A percentile compares a stretch with the other conserved stretches of the same genome.
Evolutionary conservation across 176 grass and related monocot genomes (phyloP).

Genomic region (Dactylis glomerata): DNA sequence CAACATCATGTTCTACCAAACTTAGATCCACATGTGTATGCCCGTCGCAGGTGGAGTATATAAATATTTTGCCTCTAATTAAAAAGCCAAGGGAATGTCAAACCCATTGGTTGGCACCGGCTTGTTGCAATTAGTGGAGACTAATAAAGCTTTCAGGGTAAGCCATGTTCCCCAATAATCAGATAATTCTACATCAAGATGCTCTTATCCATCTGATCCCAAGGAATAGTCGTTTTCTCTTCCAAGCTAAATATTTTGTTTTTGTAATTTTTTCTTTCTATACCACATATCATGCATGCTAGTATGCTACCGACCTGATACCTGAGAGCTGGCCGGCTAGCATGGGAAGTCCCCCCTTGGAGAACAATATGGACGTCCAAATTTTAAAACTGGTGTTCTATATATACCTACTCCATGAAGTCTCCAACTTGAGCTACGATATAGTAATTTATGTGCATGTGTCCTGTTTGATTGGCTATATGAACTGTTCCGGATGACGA

Average conservation of each 20-base stretch:
- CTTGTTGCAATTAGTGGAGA: neutral
- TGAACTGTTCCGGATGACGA: neutral
- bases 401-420: neutral
- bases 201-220: neutral
- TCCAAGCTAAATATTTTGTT: neutral
- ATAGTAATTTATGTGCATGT: neutral
- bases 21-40: neutral
- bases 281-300: neutral
- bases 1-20: neutral
- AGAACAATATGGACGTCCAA: neutral
- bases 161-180: neutral
- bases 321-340: slow-evolving; percentile 22
- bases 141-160: neutral
- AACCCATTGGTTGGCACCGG: neutral
- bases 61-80: neutral
- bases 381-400: neutral
- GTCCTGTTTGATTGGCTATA: neutral
- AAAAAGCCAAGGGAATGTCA: slow-evolving; percentile 4
- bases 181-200: neutral
- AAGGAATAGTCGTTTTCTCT: no score
- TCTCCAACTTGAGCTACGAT: neutral
- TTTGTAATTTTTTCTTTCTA: neutral
- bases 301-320: slow-evolving; percentile 15
- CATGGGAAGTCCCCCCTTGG: neutral
- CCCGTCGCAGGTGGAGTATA: no score